Percentiles rank a stretch among this genome's conserved stretches.
Conservation (phyloP, 1,284 basidiomycete species). For the Trametes pubescens region DNA sequence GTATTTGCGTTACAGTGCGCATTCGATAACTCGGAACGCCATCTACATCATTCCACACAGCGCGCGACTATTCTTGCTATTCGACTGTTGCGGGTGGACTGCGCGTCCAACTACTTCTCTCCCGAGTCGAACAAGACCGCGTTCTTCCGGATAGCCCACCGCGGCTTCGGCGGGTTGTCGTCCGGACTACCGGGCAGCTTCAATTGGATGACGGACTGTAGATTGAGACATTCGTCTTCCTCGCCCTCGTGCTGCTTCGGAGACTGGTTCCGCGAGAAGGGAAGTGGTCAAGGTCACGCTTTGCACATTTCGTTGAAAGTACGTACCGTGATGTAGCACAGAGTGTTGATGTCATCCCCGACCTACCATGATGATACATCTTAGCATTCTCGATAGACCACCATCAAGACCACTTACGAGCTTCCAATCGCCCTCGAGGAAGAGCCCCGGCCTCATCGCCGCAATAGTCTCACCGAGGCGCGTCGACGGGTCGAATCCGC, state of each 20-base stretch:
- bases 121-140: background rate
- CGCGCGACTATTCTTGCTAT: too few species aligned
- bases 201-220: background rate
- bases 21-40: too few species aligned
- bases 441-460: constrained; percentile 3
- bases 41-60: too few species aligned
- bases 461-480: background rate
- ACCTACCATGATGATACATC: background rate
- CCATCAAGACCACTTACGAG: background rate
- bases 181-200: background rate
- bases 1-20: too few species aligned
- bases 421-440: constrained; percentile 2
- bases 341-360: background rate
- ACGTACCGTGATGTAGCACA: background rate
- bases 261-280: background rate
- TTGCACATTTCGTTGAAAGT: background rate
- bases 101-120: background rate
- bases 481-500: background rate
- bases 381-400: background rate
- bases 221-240: background rate
- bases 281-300: background rate
- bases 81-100: too few species aligned
- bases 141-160: background rate
- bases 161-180: background rate
- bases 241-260: background rate